Conservation (phyloP, 1,284 basidiomycete species). For the Apiotrichum veenhuisii region DNA sequence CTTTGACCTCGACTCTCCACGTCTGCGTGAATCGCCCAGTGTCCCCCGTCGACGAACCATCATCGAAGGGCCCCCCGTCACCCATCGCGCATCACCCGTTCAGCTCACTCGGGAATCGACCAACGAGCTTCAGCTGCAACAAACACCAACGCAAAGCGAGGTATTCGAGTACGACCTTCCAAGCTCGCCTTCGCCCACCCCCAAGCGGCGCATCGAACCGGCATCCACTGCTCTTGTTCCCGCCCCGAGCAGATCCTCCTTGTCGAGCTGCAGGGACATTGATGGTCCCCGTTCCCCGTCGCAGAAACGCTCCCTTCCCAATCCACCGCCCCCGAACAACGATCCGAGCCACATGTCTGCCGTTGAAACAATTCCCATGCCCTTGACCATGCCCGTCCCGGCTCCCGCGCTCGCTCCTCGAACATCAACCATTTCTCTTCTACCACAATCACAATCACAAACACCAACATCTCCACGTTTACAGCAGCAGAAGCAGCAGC, state of each 20-base stretch:
- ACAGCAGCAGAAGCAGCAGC: background rate
- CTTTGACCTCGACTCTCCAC: slow-evolving; percentile 20
- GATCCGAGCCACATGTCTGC: slow-evolving; percentile 2
- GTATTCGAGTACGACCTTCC: slow-evolving; percentile 1
- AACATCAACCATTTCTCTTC: background rate
- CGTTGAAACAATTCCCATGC: slow-evolving; percentile 11
- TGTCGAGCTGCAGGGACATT: background rate
- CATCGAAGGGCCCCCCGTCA: slow-evolving; percentile 17
- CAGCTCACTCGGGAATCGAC: slow-evolving; percentile 1
- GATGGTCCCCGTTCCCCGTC: background rate
- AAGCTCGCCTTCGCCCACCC: background rate
- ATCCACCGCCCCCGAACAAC: background rate
- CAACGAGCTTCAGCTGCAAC: slow-evolving; percentile 1
- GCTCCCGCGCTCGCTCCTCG: background rate
- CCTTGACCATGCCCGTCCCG: slow-evolving; percentile 10
- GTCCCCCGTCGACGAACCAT: slow-evolving; percentile 38
- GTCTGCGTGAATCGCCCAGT: slow-evolving; percentile 30
- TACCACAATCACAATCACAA: background rate
- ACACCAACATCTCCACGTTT: background rate
- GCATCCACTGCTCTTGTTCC: background rate
- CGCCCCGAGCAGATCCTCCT: background rate
- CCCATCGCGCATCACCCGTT: background rate
- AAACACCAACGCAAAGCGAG: background rate
- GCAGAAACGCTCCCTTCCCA: slow-evolving; percentile 12
- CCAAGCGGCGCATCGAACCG: background rate